These are phyloP conservation scores for Fusarium tanahbumbuense DNA, from an alignment of 2,329 filamentous ascomycete species.

Conservation along the genomic window DNA sequence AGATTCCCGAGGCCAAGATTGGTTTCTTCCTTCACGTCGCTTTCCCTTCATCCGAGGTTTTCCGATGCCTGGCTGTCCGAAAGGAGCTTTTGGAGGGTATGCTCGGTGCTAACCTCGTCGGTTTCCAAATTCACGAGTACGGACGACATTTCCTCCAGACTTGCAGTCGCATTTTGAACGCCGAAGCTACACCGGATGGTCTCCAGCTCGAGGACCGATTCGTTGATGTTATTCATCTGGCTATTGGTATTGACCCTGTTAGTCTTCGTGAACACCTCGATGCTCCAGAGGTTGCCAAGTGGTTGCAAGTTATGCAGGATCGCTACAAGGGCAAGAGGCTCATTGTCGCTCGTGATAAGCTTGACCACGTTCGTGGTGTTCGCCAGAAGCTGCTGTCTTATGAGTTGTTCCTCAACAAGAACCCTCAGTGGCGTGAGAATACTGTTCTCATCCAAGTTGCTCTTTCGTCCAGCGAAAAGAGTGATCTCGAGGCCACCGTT, in stretches of 20 bases:
- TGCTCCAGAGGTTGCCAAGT: conserved; percentile 78
- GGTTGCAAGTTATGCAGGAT: conserved; percentile 83
- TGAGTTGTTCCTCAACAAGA: conserved; percentile 93
- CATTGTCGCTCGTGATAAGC: conserved; percentile 93
- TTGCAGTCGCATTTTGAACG: conserved; percentile 89
- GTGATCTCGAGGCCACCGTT: conserved; percentile 86
- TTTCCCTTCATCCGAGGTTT: conserved; percentile 96
- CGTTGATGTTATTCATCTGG: conserved; percentile 84
- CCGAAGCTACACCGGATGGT: conserved; percentile 89
- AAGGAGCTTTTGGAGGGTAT: conserved; percentile 91
- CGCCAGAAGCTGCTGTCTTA: conserved; percentile 93
- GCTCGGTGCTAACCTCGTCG: conserved; percentile 90
- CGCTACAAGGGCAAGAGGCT: conserved; percentile 89
- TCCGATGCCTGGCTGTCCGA: conserved; percentile 88
- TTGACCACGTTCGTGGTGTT: conserved; percentile 91
- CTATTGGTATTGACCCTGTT: conserved; percentile 91
- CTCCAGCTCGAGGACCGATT: conserved; percentile 93
- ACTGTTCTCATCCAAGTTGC: conserved; percentile 95
- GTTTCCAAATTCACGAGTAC: conserved; percentile 95
- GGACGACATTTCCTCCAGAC: conserved; percentile 95
- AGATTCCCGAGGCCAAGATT: conserved; percentile 92
- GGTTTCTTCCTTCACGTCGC: conserved; percentile 96
- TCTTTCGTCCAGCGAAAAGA: conserved; percentile 87
- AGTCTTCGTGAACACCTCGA: conserved; percentile 78
- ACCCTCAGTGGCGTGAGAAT: conserved; percentile 88